Percentiles rank a stretch among this genome's conserved stretches.
Conservation (phyloP, 1,284 basidiomycete species). For the Rhodofomes roseus region DNA sequence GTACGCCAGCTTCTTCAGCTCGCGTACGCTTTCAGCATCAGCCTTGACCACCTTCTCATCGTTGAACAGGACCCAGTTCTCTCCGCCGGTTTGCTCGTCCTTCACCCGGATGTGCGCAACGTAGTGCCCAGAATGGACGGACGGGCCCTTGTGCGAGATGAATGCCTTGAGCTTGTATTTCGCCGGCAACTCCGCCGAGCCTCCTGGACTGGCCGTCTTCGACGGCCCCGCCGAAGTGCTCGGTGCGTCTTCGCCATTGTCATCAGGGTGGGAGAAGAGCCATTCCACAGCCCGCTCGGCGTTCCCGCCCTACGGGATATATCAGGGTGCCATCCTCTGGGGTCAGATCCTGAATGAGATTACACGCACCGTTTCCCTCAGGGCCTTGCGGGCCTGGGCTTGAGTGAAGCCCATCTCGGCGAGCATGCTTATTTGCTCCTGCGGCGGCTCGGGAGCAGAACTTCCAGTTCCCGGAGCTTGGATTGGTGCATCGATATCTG, state of each 20-base stretch:
- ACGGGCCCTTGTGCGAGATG: constrained; percentile 96
- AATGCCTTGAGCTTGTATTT: constrained; percentile 85
- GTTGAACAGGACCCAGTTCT: constrained; percentile 86
- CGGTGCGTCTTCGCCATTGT: constrained; percentile 64
- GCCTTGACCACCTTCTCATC: constrained; percentile 95
- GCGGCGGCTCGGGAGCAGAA: constrained; percentile 50
- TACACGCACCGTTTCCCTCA: constrained; percentile 75
- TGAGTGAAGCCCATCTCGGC: constrained; percentile 92
- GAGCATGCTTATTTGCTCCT: constrained; percentile 71
- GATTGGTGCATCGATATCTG: constrained; percentile 89
- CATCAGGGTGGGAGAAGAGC: constrained; percentile 95
- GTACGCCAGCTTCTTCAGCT: constrained; percentile 81
- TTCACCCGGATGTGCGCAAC: constrained; percentile 72
- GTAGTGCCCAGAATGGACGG: constrained; percentile 94
- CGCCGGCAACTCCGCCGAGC: constrained; percentile 67
- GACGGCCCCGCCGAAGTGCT: constrained; percentile 22
- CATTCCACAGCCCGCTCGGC: constrained; percentile 90
- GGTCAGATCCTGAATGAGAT: not conserved
- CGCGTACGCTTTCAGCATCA: constrained; percentile 68
- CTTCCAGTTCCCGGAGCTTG: constrained; percentile 27
- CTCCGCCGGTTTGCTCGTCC: constrained; percentile 26
- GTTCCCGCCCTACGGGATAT: constrained; percentile 54
- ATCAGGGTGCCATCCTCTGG: not conserved
- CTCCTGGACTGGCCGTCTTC: constrained; percentile 30
- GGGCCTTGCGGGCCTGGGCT: constrained; percentile 84